phyloP scores from a whole-genome alignment of 139 green algal genomes.

The Coelastrella sp. region DNA sequence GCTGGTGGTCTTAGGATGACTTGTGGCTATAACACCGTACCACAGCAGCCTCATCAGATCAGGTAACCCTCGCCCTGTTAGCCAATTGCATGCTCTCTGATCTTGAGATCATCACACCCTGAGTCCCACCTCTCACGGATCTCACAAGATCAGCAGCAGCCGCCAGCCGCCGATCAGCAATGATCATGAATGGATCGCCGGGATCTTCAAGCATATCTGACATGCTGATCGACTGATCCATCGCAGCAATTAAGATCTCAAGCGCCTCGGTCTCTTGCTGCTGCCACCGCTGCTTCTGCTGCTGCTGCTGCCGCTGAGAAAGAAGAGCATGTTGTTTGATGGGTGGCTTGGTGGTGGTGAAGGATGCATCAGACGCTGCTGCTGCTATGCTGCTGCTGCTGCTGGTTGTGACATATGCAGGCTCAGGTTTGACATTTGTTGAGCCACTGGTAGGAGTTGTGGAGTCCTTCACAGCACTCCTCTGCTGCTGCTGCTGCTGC shows the following conservation, averaged over 20 bases:
- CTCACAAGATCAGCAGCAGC: constrained; percentile 10
- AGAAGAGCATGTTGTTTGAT: neutral
- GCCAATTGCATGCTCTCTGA: neutral
- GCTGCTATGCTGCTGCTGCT: too few species aligned
- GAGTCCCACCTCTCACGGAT: neutral
- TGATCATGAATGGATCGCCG: neutral
- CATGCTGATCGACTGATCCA: neutral
- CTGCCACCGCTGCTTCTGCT: neutral
- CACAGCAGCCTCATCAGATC: too few species aligned
- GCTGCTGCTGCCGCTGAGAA: neutral
- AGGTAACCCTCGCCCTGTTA: neutral
- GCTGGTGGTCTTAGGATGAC: neutral
- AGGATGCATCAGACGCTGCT: neutral
- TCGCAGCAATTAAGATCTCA: neutral
- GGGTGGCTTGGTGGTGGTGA: too few species aligned
- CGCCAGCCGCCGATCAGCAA: constrained; percentile 25
- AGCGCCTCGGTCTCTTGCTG: neutral
- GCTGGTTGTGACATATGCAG: too few species aligned
- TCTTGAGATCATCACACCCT: too few species aligned
- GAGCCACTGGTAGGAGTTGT: neutral
- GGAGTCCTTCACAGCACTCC: neutral
- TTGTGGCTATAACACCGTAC: too few species aligned
- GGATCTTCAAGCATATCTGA: neutral
- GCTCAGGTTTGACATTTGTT: too few species aligned
- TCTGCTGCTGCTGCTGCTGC: neutral